phyloP scores from a whole-genome alignment of 352 stramenopile genomes.

The Blastocystis sp. region DNA sequence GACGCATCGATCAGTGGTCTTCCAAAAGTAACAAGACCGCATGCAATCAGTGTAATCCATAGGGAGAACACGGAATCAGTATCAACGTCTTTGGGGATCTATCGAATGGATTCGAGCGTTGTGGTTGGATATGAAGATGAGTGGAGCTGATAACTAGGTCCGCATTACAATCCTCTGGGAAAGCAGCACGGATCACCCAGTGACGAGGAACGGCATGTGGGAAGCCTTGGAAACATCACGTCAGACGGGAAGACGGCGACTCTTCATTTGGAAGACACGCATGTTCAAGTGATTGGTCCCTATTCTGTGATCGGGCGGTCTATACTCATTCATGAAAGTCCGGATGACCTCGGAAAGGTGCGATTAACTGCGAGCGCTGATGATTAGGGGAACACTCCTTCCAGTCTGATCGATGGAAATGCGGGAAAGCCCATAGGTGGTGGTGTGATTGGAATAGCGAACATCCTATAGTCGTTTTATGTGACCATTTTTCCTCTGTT shows the following conservation, averaged over 20 bases:
- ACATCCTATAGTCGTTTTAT: constrained; percentile 33
- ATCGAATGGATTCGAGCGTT: constrained; percentile 27
- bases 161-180: constrained; percentile 71
- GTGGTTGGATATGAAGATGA: constrained; percentile 3
- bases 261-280: constrained; percentile 49
- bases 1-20: constrained; percentile 49
- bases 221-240: constrained; percentile 70
- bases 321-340: constrained; percentile 51
- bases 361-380: constrained; percentile 7
- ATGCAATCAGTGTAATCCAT: not conserved
- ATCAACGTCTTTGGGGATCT: constrained; percentile 69
- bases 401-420: constrained; percentile 63
- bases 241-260: constrained; percentile 18
- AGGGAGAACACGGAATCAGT: constrained; percentile 60
- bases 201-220: constrained; percentile 67
- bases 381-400: constrained; percentile 12
- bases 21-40: not conserved
- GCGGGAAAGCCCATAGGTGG: constrained; percentile 42
- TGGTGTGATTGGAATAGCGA: constrained; percentile 66
- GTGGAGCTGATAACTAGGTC: constrained; percentile 27
- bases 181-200: constrained; percentile 67
- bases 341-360: constrained; percentile 57
- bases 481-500: constrained; percentile 12
- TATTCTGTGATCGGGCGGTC: constrained; percentile 67
- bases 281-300: constrained; percentile 64